Conservation (phyloP, 495 filamentous ascomycete species). For the Trichoderma erinaceum region DNA sequence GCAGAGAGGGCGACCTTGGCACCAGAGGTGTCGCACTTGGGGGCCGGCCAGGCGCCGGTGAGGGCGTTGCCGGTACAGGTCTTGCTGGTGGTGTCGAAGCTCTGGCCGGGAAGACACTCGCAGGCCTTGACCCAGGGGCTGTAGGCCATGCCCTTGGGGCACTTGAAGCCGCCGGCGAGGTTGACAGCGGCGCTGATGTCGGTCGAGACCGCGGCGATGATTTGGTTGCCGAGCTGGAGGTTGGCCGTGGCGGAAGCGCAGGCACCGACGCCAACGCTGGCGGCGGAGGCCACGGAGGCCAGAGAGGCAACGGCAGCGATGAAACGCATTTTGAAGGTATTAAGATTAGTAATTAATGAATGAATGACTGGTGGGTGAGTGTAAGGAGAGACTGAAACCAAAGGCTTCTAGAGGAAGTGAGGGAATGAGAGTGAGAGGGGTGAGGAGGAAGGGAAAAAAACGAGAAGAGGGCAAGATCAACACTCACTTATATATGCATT, state of each 20-base stretch:
- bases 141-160: conserved; percentile 2
- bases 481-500: background rate
- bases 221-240: conserved; percentile 1
- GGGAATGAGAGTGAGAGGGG: background rate
- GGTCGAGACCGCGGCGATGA: background rate
- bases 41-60: background rate
- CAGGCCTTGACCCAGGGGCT: conserved; percentile 11
- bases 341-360: background rate
- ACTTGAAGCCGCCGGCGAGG: conserved; percentile 10
- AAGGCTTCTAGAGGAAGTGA: background rate
- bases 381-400: conserved; percentile 4
- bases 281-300: conserved; percentile 1
- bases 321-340: background rate
- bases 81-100: background rate
- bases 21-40: conserved; percentile 2
- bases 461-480: background rate
- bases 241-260: background rate
- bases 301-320: background rate
- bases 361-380: background rate
- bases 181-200: background rate
- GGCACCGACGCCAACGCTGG: background rate
- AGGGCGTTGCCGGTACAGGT: background rate
- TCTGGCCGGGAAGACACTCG: background rate
- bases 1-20: background rate
- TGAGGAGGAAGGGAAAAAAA: background rate